Base-by-base conservation (phyloP, 768 basidiomycete species). In the Dioszegia crocea region DNA sequence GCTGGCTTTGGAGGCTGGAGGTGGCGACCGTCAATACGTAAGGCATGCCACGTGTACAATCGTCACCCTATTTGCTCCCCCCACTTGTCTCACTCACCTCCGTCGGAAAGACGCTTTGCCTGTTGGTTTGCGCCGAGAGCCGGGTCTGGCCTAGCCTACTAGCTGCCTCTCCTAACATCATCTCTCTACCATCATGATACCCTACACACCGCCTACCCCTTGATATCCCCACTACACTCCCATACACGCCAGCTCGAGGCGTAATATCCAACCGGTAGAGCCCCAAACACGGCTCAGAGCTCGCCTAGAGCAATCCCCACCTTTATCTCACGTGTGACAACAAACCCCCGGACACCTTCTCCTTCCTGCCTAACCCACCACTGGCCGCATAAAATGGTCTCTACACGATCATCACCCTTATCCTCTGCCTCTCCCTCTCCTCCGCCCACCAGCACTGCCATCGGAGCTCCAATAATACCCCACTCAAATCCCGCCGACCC, bases 341-440 rank as follows among this genome's bases (percentile, higher is more conserved):
- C 33, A 33, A 33, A 33, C 33, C 51, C 24, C 50, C 31, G 29
- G 27, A 46, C 24, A 39, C 44, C 39, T 56, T 33, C 33, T 56
- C 52, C 11, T 45, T 44, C 26, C 27, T 55, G 11, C 50, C 58
- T 17, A 23, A 33, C 41, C 55, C 19, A 43, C 55, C 11, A 44
- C 41, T n/a, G 14, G 31, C 46, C 8, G 29, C 30, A n/a, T n/a
- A n/a, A n/a, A 10, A 46, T 39, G 30, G 33, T 33, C 33, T 46
- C 56, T 8, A 60, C 51, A 1, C 38, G 50, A 14, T 54, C 58
- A 17, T 51, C 49, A 2, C 49, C 49, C 19, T 21, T 51, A 19
- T 51, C 51, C 2, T 53, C 51, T 6, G 31, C 51, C 16, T 36
- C 23, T 21, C 43, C 30, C 27, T 29, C 54, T 17, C 54, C 31